phyloP scores from a whole-genome alignment of 495 filamentous ascomycete genomes.

The Amphirosellinia nigrospora region DNA sequence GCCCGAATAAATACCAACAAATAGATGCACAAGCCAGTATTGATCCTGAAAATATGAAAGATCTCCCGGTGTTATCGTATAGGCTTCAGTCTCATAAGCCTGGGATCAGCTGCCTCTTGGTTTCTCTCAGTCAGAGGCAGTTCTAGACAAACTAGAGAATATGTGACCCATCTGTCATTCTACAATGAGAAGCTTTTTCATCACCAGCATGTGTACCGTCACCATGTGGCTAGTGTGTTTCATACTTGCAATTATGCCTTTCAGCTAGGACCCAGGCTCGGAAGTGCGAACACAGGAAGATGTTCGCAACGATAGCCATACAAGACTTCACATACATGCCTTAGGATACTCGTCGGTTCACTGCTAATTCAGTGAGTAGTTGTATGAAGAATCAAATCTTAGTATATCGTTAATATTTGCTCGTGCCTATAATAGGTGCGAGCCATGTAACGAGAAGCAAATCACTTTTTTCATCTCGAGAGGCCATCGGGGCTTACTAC shows the following conservation, averaged over 20 bases:
- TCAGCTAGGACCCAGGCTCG: background rate
- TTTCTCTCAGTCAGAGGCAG: conserved; percentile 63
- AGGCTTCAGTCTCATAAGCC: conserved; percentile 60
- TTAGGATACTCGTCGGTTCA: background rate
- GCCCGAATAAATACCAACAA: conserved; percentile 14
- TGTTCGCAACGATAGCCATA: background rate
- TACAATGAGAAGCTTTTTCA: conserved; percentile 58
- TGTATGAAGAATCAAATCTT: background rate
- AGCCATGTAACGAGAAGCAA: background rate
- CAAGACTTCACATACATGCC: background rate
- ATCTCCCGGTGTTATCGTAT: conserved; percentile 21
- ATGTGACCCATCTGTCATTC: conserved; percentile 72
- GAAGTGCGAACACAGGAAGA: background rate
- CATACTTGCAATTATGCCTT: background rate
- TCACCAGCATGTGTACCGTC: conserved; percentile 57
- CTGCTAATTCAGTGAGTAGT: background rate
- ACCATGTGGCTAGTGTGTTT: background rate
- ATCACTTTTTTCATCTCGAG: background rate
- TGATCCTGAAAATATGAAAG: conserved; percentile 14
- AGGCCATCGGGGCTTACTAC: background rate
- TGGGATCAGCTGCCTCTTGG: conserved; percentile 67
- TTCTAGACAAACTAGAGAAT: conserved; percentile 71
- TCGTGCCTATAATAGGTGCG: too few relatives aligned
- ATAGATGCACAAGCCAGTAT: conserved; percentile 24
- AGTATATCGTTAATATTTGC: too few relatives aligned